Conservation (phyloP, 805 yeast species). For the Wickerhamomyces canadensis region DNA sequence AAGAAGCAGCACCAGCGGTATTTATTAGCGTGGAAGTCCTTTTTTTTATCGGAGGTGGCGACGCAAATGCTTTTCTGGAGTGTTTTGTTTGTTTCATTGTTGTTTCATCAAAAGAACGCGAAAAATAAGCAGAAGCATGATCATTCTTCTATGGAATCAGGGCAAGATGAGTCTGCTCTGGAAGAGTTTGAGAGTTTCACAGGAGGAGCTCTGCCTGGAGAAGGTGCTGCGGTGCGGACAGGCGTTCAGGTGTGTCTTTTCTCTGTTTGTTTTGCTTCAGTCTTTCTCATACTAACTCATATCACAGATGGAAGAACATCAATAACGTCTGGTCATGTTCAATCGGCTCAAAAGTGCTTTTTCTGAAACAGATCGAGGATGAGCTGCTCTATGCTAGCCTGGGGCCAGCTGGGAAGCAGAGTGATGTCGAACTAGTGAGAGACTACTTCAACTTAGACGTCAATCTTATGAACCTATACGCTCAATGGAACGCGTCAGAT, state of each 20-base stretch:
- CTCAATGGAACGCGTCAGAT: slow-evolving; percentile 58
- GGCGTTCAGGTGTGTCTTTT: slow-evolving; percentile 45
- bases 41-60: no score
- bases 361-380: slow-evolving; percentile 54
- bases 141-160: no score
- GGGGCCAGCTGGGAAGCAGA: slow-evolving; percentile 22
- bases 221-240: slow-evolving; percentile 81
- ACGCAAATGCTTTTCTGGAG: not conserved
- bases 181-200: slow-evolving; percentile 13
- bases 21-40: no score
- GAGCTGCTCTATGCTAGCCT: slow-evolving; percentile 47
- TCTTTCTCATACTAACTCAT: slow-evolving; percentile 2
- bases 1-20: no score
- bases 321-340: slow-evolving; percentile 65
- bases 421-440: slow-evolving; percentile 38
- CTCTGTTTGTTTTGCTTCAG: not conserved
- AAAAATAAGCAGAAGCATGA: no score
- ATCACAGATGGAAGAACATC: slow-evolving; percentile 56
- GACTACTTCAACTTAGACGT: slow-evolving; percentile 72
- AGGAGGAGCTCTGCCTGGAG: slow-evolving; percentile 49
- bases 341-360: slow-evolving; percentile 50
- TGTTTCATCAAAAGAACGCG: not conserved
- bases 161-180: slow-evolving; percentile 10
- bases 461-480: slow-evolving; percentile 46
- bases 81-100: not conserved